Evolutionary conservation across 2,329 filamentous ascomycete species (phyloP).

Genomic region (Phaeomoniella chlamydospora): DNA sequence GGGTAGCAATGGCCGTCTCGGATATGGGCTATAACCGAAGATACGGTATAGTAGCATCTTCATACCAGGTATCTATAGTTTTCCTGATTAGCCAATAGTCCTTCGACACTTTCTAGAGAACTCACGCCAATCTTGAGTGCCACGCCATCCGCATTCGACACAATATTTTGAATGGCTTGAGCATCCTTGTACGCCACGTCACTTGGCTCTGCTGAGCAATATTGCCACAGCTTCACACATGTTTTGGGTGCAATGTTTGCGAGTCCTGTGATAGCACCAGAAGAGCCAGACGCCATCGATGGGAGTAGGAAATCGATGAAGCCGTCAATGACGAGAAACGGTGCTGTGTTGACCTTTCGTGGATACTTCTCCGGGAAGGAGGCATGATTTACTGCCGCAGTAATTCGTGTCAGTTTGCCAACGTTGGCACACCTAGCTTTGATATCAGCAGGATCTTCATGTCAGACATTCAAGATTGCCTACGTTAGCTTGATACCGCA

Average conservation of each 20-base stretch:
- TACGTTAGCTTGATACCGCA: too few species aligned
- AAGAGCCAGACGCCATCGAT: conserved; percentile 63
- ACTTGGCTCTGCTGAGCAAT: conserved; percentile 49
- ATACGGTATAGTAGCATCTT: background rate
- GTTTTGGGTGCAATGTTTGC: conserved; percentile 75
- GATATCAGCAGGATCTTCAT: too few species aligned
- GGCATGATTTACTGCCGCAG: conserved; percentile 23
- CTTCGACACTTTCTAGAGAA: background rate
- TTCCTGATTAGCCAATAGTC: background rate
- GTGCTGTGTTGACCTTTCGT: conserved; percentile 22
- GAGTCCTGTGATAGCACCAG: conserved; percentile 73
- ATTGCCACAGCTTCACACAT: conserved; percentile 63
- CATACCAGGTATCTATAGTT: background rate
- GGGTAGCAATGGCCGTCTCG: background rate
- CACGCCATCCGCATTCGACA: background rate
- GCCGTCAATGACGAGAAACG: conserved; percentile 75
- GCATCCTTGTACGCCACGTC: conserved; percentile 45
- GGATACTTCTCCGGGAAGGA: conserved; percentile 8
- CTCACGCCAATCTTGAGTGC: background rate
- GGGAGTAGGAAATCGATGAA: conserved; percentile 79
- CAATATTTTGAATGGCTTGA: conserved; percentile 43
- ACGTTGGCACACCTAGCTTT: conserved; percentile 59
- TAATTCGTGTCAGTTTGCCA: conserved; percentile 51
- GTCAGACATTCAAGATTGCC: too few species aligned
- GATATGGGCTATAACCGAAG: background rate